Evolutionary conservation across 2,329 filamentous ascomycete species (phyloP), one percentile per base, ranked within the genome.

Genomic region (Aspergillus pseudoviridinutans): DNA sequence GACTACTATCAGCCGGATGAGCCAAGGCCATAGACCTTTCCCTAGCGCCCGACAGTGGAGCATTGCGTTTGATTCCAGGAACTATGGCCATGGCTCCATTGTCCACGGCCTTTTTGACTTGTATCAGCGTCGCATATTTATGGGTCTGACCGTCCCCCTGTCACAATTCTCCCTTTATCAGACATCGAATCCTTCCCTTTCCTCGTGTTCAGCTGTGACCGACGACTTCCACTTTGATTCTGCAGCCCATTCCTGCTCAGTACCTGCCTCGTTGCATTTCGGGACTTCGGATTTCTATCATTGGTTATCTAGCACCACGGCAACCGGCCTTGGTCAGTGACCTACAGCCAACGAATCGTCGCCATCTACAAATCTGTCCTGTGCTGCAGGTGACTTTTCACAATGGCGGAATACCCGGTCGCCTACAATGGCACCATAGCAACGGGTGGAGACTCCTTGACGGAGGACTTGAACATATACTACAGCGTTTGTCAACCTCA

Each of bases 391-490:
- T 14, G 27, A 56, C 49, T 41, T 57, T 57, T 58, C 57, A 65
- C 51, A 47, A 75, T 76, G 74, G 68, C 73, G 38, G 68, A 66
- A 51, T 67, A 68, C 53, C 69, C 75, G 61, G 72, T 83, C 42
- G 77, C 82, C 24, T 90, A 87, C 76, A 90, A 91, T 77, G 84
- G 83, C 68, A 77, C 77, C 38, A 73, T 78, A 24, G 69, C 62
- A 8, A 85, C 83, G 7, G 89, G 90, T 62, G 89, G 89, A 78
- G 77, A 86, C 77, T 81, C 88, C 27, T 76, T 86, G 58, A 78
- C 78, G 1, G 78, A 89, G 63, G 84, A 96, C 74, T 82, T 96
- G 64, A 96, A 96, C 76, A 78, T 92, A 66, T 95, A 85, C 76
- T 96, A 96, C 78, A 84, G 91, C 68, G 69, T 68, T 47, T 14